phyloP scores from a whole-genome alignment of 2,329 filamentous ascomycete genomes.

The Aureobasidium vineae region DNA sequence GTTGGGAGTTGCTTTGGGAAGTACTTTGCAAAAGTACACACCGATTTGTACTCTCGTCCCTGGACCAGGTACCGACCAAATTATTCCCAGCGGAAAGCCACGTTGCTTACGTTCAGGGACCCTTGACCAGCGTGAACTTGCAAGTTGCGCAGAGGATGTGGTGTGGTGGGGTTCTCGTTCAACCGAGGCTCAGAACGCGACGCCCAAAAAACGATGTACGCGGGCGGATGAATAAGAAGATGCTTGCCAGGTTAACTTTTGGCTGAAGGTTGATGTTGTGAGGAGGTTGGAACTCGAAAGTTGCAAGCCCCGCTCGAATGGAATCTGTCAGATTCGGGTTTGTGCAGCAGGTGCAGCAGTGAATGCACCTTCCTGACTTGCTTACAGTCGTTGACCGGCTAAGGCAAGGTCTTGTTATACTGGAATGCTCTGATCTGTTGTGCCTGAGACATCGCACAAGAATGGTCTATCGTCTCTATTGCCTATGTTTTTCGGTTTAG shows the following conservation, averaged over 20 bases:
- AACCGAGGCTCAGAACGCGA: background rate
- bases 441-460: slow-evolving; percentile 12
- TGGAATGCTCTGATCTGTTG: slow-evolving; percentile 9
- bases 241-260: background rate
- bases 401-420: slow-evolving; percentile 11
- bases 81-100: background rate
- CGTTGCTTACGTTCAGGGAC: background rate
- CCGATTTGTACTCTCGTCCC: background rate
- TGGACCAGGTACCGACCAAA: slow-evolving; percentile 1
- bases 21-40: background rate
- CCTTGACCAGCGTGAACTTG: background rate
- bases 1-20: background rate
- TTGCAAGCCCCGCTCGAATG: background rate
- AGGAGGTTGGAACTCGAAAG: background rate
- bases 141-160: background rate
- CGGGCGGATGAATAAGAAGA: background rate
- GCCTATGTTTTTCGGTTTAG: background rate
- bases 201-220: background rate
- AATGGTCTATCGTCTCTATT: slow-evolving; percentile 19
- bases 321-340: slow-evolving; percentile 1
- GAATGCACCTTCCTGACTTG: slow-evolving; percentile 6
- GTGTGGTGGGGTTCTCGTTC: background rate
- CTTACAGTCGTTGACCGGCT: slow-evolving; percentile 11
- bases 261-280: background rate
- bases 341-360: slow-evolving; percentile 4